phyloP scores from a whole-genome alignment of 768 basidiomycete species.

The Mycena epipterygia region DNA sequence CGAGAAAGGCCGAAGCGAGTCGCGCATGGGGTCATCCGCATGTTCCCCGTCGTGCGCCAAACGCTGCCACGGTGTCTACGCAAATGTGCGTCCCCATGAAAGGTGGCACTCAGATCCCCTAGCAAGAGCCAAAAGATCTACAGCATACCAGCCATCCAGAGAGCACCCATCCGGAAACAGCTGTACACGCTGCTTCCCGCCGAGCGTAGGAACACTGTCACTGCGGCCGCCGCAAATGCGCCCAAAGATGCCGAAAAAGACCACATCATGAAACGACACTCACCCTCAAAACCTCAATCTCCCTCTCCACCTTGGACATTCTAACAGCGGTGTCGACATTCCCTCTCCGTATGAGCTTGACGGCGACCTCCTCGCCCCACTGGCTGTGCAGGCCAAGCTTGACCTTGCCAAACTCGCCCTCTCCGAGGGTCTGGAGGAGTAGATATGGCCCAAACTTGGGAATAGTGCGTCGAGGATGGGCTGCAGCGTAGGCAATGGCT shows the following conservation, averaged over 20 bases:
- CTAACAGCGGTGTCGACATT: conserved; percentile 89
- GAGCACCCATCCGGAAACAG: too few relatives aligned
- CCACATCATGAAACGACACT: conserved; percentile 44
- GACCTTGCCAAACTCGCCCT: conserved; percentile 99
- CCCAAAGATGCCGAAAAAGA: neutral
- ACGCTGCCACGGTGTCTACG: too few relatives aligned
- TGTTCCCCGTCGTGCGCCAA: too few relatives aligned
- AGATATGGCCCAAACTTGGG: conserved; percentile 97
- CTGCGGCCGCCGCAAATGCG: too few relatives aligned
- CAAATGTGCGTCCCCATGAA: too few relatives aligned
- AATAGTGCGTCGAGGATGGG: conserved; percentile 88
- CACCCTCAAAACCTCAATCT: conserved; percentile 97
- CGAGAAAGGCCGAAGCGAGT: too few relatives aligned
- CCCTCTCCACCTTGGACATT: conserved; percentile 96
- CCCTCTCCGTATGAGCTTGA: conserved; percentile 94
- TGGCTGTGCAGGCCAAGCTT: conserved; percentile 95
- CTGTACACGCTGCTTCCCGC: too few relatives aligned
- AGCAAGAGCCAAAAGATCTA: too few relatives aligned
- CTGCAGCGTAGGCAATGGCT: conserved; percentile 84
- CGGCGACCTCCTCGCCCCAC: conserved; percentile 98
- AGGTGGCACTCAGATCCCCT: too few relatives aligned
- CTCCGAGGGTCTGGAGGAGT: conserved; percentile 94
- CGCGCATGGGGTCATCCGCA: too few relatives aligned
- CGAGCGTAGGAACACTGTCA: too few relatives aligned
- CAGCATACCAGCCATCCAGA: too few relatives aligned